These are phyloP conservation scores for Prunus campanulata DNA, from an alignment of 306 rosid genomes.

Conservation along the genomic window DNA sequence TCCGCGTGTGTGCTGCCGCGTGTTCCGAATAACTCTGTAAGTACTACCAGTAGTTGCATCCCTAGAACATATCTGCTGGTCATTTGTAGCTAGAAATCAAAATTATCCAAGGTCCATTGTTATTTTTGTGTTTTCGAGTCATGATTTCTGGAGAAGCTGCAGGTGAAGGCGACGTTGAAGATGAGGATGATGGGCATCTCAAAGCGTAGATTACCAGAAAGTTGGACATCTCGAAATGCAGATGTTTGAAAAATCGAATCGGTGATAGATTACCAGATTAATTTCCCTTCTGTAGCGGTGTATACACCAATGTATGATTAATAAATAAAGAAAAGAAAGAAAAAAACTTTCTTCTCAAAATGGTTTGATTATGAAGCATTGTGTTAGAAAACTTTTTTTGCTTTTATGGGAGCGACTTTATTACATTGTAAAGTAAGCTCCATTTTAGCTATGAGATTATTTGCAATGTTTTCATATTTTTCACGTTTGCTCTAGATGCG, in stretches of 20 bases:
- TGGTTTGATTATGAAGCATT: not conserved
- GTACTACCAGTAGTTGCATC: not conserved
- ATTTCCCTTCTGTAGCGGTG: not conserved
- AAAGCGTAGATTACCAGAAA: not conserved
- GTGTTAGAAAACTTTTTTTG: not conserved
- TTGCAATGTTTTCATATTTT: not conserved
- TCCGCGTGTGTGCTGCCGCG: not conserved
- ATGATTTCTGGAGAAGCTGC: not conserved
- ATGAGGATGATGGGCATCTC: not conserved
- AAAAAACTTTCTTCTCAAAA: not conserved
- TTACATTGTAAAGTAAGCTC: not conserved
- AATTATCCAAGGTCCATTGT: not conserved
- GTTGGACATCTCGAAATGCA: not conserved
- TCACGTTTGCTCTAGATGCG: not conserved
- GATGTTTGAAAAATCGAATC: not conserved
- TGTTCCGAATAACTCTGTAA: not conserved
- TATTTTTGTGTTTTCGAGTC: not conserved
- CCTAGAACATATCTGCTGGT: not conserved
- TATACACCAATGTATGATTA: not conserved
- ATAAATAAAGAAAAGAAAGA: not conserved
- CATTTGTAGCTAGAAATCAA: not conserved
- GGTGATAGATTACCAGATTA: not conserved
- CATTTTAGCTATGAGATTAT: not conserved
- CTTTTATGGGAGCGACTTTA: not conserved
- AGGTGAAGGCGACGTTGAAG: not conserved